A percentile compares a stretch with the other conserved stretches of the same genome.
Evolutionary conservation across 2,329 filamentous ascomycete genomes (phyloP).

Genomic region (Dactylellina sp.): DNA sequence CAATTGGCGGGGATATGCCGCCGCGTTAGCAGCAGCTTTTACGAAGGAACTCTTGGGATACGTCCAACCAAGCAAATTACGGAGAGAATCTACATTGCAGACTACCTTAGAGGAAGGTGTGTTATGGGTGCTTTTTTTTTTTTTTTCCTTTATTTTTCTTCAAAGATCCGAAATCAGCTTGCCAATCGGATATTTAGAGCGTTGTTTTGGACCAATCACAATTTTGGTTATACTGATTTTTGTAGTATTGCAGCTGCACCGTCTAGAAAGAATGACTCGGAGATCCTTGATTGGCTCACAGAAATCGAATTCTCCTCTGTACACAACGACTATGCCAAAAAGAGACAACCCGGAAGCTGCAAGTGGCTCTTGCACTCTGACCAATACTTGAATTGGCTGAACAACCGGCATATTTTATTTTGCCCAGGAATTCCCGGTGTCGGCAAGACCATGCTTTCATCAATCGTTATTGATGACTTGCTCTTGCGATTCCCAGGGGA

Average conservation of each 20-base stretch:
- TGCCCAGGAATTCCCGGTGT: conserved; percentile 67
- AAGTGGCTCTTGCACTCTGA: conserved; percentile 16
- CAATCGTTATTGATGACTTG: conserved; percentile 65
- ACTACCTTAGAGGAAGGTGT: too few species aligned
- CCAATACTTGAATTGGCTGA: not conserved
- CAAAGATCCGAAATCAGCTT: too few species aligned
- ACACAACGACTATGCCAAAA: conserved; percentile 64
- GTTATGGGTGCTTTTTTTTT: too few species aligned
- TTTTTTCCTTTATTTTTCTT: too few species aligned
- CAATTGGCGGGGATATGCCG: conserved; percentile 56
- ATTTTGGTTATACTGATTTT: not conserved
- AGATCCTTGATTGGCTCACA: conserved; percentile 64
- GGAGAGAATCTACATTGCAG: not conserved
- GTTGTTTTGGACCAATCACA: too few species aligned
- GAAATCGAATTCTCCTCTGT: conserved; percentile 63
- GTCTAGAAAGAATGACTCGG: not conserved
- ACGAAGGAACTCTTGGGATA: conserved; percentile 5
- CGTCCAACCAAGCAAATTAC: not conserved
- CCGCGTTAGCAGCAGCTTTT: conserved; percentile 14
- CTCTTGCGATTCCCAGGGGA: conserved; percentile 58
- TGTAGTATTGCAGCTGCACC: not conserved
- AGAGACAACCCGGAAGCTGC: conserved; percentile 64
- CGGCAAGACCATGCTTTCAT: conserved; percentile 67
- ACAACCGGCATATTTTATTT: conserved; percentile 63
- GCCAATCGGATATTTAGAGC: too few species aligned